Conservation (phyloP, 805 yeast species). For the Wickerhamiella azymoides region DNA sequence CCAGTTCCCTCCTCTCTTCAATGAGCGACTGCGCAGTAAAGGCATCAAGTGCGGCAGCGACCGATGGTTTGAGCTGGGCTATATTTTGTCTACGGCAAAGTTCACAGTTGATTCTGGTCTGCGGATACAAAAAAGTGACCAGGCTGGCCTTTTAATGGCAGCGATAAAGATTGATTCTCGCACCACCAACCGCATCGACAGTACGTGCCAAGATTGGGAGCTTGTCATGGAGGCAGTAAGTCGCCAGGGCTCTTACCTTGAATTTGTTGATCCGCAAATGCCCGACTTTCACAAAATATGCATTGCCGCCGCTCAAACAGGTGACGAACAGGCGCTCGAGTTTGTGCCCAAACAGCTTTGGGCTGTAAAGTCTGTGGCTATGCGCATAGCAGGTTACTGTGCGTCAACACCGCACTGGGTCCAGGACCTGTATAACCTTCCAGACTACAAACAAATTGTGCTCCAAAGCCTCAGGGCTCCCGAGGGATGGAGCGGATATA, state of each 20-base stretch:
- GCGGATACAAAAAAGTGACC: background rate
- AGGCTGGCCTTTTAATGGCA: background rate
- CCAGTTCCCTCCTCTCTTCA: background rate
- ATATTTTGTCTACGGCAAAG: background rate
- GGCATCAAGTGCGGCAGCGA: background rate
- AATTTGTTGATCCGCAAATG: background rate
- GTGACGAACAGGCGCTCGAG: background rate
- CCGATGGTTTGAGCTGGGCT: background rate
- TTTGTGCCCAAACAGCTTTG: background rate
- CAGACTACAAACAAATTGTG: background rate
- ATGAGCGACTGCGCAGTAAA: background rate
- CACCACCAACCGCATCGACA: background rate
- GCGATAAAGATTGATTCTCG: background rate
- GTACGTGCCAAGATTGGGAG: background rate
- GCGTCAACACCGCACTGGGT: background rate
- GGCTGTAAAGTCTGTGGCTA: background rate
- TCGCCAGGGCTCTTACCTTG: background rate
- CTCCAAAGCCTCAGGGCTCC: background rate
- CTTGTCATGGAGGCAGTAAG: background rate
- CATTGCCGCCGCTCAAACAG: background rate
- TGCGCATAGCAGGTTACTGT: background rate
- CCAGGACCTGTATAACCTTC: background rate
- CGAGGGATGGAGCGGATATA: background rate
- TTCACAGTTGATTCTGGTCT: background rate
- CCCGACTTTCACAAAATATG: background rate